Evolutionary conservation across 78 protist genomes (phyloP).

Genomic region (Speleostelium caveatum): DNA sequence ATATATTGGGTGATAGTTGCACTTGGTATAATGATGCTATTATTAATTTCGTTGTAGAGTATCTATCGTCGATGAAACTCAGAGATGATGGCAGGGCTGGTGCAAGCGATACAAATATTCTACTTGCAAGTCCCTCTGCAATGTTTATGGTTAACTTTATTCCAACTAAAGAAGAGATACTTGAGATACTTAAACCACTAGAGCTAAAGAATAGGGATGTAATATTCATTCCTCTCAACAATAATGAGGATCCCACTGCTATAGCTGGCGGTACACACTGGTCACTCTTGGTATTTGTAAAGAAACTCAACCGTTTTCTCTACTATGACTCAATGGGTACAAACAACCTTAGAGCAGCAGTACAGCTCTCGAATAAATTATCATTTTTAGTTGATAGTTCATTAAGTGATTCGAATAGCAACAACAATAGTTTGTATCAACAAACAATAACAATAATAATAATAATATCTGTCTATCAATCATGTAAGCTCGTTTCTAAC

Average conservation of each 20-base stretch:
- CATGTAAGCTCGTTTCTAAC: neutral
- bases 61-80: neutral
- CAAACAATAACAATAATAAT: neutral
- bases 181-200: slow-evolving; percentile 18
- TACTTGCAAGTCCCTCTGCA: slow-evolving; percentile 18
- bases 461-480: neutral
- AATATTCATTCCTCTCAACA: slow-evolving; percentile 40
- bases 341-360: neutral
- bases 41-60: slow-evolving; percentile 49
- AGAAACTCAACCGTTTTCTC: neutral
- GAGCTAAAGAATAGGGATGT: neutral
- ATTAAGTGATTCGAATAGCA: too few relatives aligned
- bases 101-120: neutral
- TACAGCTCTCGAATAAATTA: slow-evolving; percentile 2
- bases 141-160: slow-evolving; percentile 40
- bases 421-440: too few relatives aligned
- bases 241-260: slow-evolving; percentile 31
- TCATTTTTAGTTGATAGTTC: too few relatives aligned
- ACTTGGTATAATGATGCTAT: slow-evolving; percentile 72
- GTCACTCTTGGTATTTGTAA: slow-evolving; percentile 36
- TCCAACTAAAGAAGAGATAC: slow-evolving; percentile 10
- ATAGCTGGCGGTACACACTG: slow-evolving; percentile 77
- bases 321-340: slow-evolving; percentile 56
- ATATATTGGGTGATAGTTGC: neutral
- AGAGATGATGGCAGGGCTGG: neutral